Percentiles rank a stretch among this genome's conserved stretches.
Evolutionary conservation across 352 stramenopile genomes (phyloP).

Genomic region (Pelagophyceae sp.): DNA sequence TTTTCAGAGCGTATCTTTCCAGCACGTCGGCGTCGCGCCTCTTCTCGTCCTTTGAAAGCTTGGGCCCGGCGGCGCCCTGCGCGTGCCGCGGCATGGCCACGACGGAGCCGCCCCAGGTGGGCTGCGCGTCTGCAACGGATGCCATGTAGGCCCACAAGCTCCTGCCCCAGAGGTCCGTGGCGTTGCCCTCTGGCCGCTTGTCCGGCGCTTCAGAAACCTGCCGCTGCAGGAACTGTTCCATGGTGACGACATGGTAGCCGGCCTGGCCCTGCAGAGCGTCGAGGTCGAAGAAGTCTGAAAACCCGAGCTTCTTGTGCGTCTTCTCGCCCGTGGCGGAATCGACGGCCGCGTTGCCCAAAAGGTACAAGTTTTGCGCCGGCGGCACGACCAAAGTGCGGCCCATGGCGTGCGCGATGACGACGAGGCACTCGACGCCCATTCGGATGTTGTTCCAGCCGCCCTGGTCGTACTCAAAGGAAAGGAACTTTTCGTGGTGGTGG

Average conservation of each 20-base stretch:
- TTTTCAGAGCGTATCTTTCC: constrained; percentile 18
- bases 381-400: constrained; percentile 46
- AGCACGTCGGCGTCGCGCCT: constrained; percentile 11
- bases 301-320: constrained; percentile 41
- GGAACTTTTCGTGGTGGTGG: constrained; percentile 24
- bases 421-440: constrained; percentile 46
- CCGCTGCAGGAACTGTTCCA: constrained; percentile 38
- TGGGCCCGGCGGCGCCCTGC: too few relatives aligned
- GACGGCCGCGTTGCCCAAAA: neutral
- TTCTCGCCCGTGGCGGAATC: constrained; percentile 1
- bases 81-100: constrained; percentile 14
- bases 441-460: constrained; percentile 55
- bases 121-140: constrained; percentile 17
- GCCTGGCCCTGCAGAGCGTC: constrained; percentile 41
- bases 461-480: constrained; percentile 51
- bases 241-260: constrained; percentile 34
- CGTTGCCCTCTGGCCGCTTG: constrained; percentile 17
- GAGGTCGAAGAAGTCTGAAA: constrained; percentile 59
- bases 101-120: constrained; percentile 5
- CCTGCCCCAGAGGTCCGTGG: constrained; percentile 16
- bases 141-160: constrained; percentile 19
- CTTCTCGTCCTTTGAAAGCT: neutral
- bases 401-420: constrained; percentile 42
- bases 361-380: constrained; percentile 23
- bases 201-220: constrained; percentile 24